These are phyloP conservation scores for Fonsecaea pugnacius DNA, from an alignment of 2,329 filamentous ascomycete genomes.

Conservation along the genomic window DNA sequence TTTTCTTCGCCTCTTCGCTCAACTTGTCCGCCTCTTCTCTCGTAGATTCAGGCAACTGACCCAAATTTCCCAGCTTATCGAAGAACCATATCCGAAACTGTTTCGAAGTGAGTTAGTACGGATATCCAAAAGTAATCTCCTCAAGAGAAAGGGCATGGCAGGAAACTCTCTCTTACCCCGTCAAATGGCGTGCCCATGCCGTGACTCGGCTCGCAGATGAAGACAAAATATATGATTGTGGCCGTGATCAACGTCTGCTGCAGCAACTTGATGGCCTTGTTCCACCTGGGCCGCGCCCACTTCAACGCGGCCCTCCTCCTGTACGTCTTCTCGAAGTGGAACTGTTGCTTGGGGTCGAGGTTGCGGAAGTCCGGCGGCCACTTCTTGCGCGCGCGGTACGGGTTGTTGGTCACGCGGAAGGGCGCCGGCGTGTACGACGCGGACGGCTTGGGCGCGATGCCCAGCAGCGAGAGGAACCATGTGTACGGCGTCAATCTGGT, in stretches of 20 bases:
- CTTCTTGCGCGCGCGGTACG: conserved; percentile 62
- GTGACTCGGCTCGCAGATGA: conserved; percentile 34
- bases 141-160: conserved; percentile 1
- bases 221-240: conserved; percentile 35
- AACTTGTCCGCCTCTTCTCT: conserved; percentile 29
- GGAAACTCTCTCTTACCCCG: conserved; percentile 22
- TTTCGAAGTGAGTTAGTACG: background rate
- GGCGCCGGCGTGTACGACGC: conserved; percentile 31
- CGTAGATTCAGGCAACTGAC: conserved; percentile 31
- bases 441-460: conserved; percentile 26
- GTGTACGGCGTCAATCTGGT: conserved; percentile 28
- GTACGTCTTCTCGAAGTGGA: conserved; percentile 70
- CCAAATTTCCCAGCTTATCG: conserved; percentile 26
- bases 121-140: background rate
- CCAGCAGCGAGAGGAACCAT: conserved; percentile 32
- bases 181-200: conserved; percentile 35
- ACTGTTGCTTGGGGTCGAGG: conserved; percentile 67
- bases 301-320: conserved; percentile 65
- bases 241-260: conserved; percentile 58
- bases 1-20: conserved; percentile 30
- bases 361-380: conserved; percentile 69
- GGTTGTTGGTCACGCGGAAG: conserved; percentile 52
- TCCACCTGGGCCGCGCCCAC: conserved; percentile 62
- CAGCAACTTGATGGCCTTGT: conserved; percentile 60
- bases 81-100: conserved; percentile 35